These are phyloP conservation scores for Plasmopara muralis DNA, from an alignment of 352 stramenopile genomes.

Conservation along the genomic window DNA sequence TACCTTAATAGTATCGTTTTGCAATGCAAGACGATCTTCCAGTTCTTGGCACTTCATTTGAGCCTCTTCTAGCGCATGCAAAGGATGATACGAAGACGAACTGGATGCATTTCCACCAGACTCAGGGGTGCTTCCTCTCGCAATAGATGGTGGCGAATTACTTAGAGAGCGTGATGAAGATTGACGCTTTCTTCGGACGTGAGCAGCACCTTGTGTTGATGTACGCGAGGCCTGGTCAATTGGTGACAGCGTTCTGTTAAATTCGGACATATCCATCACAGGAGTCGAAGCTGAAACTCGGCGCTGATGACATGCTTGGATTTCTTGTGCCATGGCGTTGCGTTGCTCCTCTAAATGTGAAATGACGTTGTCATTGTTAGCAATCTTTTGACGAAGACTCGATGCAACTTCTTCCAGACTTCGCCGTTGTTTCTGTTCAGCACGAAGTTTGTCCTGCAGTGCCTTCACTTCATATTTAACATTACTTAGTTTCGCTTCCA, in stretches of 20 bases:
- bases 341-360: constrained; percentile 65
- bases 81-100: constrained; percentile 50
- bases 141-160: constrained; percentile 21
- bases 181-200: constrained; percentile 6
- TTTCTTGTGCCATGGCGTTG: constrained; percentile 66
- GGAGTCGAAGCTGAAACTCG: constrained; percentile 27
- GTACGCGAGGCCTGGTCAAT: constrained; percentile 6
- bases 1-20: constrained; percentile 83
- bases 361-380: constrained; percentile 52
- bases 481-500: constrained; percentile 72
- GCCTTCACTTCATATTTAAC: constrained; percentile 58
- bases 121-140: constrained; percentile 20
- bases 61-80: constrained; percentile 57
- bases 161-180: constrained; percentile 14
- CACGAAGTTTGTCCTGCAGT: constrained; percentile 51
- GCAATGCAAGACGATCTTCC: constrained; percentile 58
- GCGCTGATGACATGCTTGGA: constrained; percentile 53
- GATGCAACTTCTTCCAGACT: constrained; percentile 64
- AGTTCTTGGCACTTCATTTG: constrained; percentile 73
- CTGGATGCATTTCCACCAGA: constrained; percentile 26
- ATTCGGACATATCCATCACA: constrained; percentile 61
- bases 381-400: constrained; percentile 55
- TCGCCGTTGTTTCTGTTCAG: constrained; percentile 43
- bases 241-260: constrained; percentile 35
- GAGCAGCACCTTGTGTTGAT: constrained; percentile 2